These are phyloP conservation scores for Rhodomyrtus psidioides DNA, from an alignment of 441 rosid species.

Conservation along the genomic window DNA sequence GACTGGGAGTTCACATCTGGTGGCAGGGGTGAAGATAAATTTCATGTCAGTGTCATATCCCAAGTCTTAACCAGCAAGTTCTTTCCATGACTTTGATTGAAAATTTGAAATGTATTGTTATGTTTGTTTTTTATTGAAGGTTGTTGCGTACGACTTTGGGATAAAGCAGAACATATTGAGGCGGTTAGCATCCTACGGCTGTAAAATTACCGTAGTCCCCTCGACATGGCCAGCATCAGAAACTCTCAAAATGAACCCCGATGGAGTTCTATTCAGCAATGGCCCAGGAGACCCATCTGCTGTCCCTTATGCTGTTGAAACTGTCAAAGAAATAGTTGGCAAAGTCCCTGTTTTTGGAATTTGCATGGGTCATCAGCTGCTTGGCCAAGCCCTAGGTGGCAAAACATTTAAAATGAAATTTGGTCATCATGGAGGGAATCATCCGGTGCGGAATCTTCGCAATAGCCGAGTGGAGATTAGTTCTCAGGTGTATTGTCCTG, in stretches of 20 bases:
- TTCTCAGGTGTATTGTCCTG: slow-evolving; percentile 53
- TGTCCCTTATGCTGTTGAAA: slow-evolving; percentile 85
- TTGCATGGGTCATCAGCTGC: slow-evolving; percentile 96
- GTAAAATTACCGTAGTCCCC: slow-evolving; percentile 84
- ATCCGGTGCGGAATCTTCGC: slow-evolving; percentile 66
- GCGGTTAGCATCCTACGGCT: slow-evolving; percentile 78
- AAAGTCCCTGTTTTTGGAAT: slow-evolving; percentile 89
- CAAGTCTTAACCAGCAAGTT: neutral
- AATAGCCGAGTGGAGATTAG: slow-evolving; percentile 79
- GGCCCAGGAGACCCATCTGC: slow-evolving; percentile 98
- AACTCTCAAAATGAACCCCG: slow-evolving; percentile 68
- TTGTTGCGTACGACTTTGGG: slow-evolving; percentile 84
- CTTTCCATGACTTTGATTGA: slow-evolving; percentile 9
- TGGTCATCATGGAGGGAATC: slow-evolving; percentile 96
- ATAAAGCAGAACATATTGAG: slow-evolving; percentile 86
- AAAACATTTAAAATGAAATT: slow-evolving; percentile 95
- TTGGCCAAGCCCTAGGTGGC: slow-evolving; percentile 93
- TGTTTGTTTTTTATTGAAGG: slow-evolving; percentile 30
- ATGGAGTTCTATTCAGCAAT: slow-evolving; percentile 91
- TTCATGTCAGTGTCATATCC: slow-evolving; percentile 39
- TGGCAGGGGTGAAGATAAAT: slow-evolving; percentile 31
- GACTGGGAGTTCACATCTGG: slow-evolving; percentile 70
- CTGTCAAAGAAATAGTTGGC: slow-evolving; percentile 68
- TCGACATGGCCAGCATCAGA: slow-evolving; percentile 81
- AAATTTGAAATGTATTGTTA: neutral